Base-by-base conservation (phyloP, 768 basidiomycete genomes). In the Leccinum olivaceopallidum region DNA sequence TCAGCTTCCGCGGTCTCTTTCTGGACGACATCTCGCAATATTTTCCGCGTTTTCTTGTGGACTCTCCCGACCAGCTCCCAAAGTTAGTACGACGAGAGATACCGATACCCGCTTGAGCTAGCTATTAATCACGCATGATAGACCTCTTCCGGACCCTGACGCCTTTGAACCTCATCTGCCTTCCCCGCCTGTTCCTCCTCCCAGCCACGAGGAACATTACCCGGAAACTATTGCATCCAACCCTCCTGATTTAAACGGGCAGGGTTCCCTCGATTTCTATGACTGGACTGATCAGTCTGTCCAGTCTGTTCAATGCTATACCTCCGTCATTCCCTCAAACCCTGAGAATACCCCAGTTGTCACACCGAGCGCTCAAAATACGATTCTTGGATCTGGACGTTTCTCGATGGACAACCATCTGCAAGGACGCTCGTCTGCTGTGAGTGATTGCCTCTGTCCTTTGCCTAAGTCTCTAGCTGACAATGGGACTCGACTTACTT, bases 331-430 rank as follows among this genome's bases (percentile, higher is more conserved):
- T 6, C n/a, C 30, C 10, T 47, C 7, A 7, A 9, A 47, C 5
- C 22, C 26, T 32, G 30, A 5, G 6, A 4, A 2, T 28, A 42
- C 18, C 3, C 9, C 32, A 47, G 4, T 12, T 6, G 2, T 6
- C 18, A 5, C 24, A 0, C 6, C 62, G 30, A 36, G 28, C 10
- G 7, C 34, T 20, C 39, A 5, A 2, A 7, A 26, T 26, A 6
- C 10, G 13, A 5, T 5, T 10, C 0, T 32, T 2, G 0, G 12
- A 8, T 3, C n/a, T 22, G 20, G 24, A 2, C 2, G 0, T 26
- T 13, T 20, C 18, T 24, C 18, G 12, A 22, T 12, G 4, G 3
- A 16, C 4, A 2, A 26, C 4, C 10, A 0, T 14, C 13, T 26
- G 0, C 39, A 32, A 30, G 49, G 4, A 12, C 2, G 0, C 20